Evolutionary conservation across 805 yeast genomes (phyloP).

Genomic region (Ogataea kodamae): DNA sequence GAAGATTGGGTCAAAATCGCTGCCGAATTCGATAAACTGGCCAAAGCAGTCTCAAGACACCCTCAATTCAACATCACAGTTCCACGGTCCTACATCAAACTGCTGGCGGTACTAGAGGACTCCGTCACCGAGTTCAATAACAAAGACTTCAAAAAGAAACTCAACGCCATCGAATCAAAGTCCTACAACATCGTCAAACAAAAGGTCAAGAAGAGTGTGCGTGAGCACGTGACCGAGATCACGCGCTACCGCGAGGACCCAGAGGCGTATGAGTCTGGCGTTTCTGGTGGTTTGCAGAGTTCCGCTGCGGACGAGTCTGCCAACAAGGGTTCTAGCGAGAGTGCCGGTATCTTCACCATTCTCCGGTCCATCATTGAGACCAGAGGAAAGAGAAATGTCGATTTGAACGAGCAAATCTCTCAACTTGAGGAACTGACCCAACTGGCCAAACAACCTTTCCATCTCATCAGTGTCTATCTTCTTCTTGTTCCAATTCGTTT

Average conservation of each 20-base stretch:
- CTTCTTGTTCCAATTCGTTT: conserved; percentile 84
- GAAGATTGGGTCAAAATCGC: conserved; percentile 78
- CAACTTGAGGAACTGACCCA: conserved; percentile 59
- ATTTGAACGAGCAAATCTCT: conserved; percentile 71
- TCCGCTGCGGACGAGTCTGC: conserved; percentile 20
- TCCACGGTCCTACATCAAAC: conserved; percentile 68
- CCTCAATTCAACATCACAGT: conserved; percentile 72
- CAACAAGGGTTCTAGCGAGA: conserved; percentile 36
- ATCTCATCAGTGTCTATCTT: conserved; percentile 71
- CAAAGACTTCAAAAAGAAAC: conserved; percentile 58
- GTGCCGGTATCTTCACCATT: conserved; percentile 59
- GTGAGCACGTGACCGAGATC: conserved; percentile 61
- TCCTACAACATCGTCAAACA: conserved; percentile 86
- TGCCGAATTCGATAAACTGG: conserved; percentile 73
- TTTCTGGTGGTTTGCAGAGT: conserved; percentile 19
- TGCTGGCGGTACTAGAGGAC: conserved; percentile 70
- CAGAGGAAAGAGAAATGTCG: conserved; percentile 94
- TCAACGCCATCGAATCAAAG: conserved; percentile 78
- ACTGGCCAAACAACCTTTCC: conserved; percentile 60
- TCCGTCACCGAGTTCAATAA: conserved; percentile 49
- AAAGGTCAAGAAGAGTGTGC: conserved; percentile 75
- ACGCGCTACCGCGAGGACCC: conserved; percentile 65
- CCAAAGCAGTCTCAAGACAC: conserved; percentile 62
- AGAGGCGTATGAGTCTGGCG: conserved; percentile 63
- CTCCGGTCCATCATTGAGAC: conserved; percentile 76